Evolutionary conservation across 139 green algal genomes (phyloP).

Genomic region (Haematococcus sp.): DNA sequence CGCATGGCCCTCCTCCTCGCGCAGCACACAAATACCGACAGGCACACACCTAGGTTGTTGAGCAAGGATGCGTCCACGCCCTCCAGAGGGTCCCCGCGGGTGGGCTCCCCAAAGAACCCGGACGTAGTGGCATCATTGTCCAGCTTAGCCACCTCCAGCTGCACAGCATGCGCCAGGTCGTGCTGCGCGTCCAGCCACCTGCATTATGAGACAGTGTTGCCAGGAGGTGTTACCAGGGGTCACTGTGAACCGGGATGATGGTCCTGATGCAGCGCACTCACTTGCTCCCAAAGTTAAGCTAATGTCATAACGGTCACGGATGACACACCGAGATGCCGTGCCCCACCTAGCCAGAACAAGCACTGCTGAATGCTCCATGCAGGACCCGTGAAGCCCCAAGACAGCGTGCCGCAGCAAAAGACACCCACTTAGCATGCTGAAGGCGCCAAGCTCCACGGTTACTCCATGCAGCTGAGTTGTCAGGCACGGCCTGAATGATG

Average conservation of each 20-base stretch:
- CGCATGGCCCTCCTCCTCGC: no score
- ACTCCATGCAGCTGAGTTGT: conserved; percentile 48
- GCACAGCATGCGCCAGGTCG: neutral
- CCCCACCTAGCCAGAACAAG: no score
- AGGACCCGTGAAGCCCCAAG: no score
- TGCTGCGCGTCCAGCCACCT: neutral
- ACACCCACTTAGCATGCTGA: conserved; percentile 25
- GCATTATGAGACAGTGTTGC: neutral
- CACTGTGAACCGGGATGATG: no score
- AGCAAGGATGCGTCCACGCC: conserved; percentile 3
- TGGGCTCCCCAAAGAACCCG: neutral
- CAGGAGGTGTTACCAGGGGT: no score
- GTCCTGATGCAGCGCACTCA: no score
- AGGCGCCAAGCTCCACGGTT: conserved; percentile 47
- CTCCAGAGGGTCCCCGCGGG: neutral
- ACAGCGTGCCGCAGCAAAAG: no score
- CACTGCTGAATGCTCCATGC: no score
- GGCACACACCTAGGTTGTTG: conserved; percentile 17
- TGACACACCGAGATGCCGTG: no score
- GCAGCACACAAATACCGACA: neutral
- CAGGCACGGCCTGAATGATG: conserved; percentile 38
- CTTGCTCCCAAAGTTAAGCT: no score
- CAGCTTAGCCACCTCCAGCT: neutral
- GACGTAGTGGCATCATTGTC: no score
- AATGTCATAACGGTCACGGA: no score